Evolutionary conservation across 768 basidiomycete genomes (phyloP).

Genomic region (Mycena amicta): DNA sequence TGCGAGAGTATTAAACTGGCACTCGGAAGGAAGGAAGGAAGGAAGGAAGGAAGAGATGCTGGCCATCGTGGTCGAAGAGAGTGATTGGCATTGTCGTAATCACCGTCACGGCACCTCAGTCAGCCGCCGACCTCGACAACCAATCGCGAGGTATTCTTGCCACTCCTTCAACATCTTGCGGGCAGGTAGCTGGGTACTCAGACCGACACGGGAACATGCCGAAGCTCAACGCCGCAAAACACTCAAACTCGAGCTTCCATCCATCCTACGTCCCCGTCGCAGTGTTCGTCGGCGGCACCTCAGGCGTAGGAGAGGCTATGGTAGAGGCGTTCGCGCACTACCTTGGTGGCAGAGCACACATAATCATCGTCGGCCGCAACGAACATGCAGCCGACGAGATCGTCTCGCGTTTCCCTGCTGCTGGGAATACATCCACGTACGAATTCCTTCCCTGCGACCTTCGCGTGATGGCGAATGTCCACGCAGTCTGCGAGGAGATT

Average conservation of each 20-base stretch:
- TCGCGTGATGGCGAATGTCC: slow-evolving; percentile 35
- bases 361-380: slow-evolving; percentile 39
- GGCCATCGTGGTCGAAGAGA: no score
- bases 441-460: slow-evolving; percentile 39
- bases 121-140: no score
- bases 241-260: slow-evolving; percentile 16
- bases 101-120: no score
- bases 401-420: slow-evolving; percentile 30
- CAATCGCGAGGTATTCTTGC: no score
- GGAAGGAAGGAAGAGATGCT: no score
- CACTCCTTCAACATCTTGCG: no score
- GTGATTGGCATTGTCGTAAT: no score
- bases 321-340: slow-evolving; percentile 36
- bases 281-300: slow-evolving; percentile 18
- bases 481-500: slow-evolving; percentile 27
- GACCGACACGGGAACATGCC: no score
- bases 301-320: slow-evolving; percentile 28
- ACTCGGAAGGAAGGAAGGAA: no score
- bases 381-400: slow-evolving; percentile 31
- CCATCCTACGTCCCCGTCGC: slow-evolving; percentile 15
- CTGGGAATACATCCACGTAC: slow-evolving; percentile 21
- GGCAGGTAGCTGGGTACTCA: no score
- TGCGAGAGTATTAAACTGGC: no score
- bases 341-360: slow-evolving; percentile 38
- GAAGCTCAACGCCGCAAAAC: slow-evolving; percentile 9